A percentile compares a stretch with the other conserved stretches of the same genome.
Conservation (phyloP, 1,284 basidiomycete species). For the Naganishia sp. region DNA sequence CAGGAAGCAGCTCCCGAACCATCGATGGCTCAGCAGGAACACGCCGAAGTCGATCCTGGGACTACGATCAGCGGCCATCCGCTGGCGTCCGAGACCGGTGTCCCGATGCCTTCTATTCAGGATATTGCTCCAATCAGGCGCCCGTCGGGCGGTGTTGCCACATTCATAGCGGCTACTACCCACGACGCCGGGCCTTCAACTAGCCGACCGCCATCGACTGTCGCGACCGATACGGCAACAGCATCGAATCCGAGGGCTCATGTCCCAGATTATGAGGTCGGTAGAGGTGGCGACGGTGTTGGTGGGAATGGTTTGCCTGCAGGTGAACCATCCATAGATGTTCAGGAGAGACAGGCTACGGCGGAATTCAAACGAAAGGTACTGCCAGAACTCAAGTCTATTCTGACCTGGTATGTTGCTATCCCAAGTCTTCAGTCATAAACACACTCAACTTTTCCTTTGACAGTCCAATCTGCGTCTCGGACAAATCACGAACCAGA, state of each 20-base stretch:
- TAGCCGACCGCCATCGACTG: conserved; percentile 12
- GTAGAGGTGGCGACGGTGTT: conserved; percentile 41
- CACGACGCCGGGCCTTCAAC: background rate
- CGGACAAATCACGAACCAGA: conserved; percentile 50
- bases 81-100: conserved; percentile 15
- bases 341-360: conserved; percentile 17
- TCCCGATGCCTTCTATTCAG: conserved; percentile 25
- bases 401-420: conserved; percentile 39
- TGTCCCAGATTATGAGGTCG: conserved; percentile 39
- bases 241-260: background rate
- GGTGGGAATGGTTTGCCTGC: conserved; percentile 34
- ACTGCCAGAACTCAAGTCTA: conserved; percentile 36
- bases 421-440: background rate
- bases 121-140: conserved; percentile 21
- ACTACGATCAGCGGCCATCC: conserved; percentile 28
- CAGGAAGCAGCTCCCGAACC: background rate
- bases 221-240: conserved; percentile 1
- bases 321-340: background rate
- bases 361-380: conserved; percentile 30
- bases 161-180: background rate
- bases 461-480: conserved; percentile 45
- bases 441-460: background rate
- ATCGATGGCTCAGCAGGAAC: background rate
- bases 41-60: background rate
- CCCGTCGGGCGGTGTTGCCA: background rate